A percentile compares a stretch with the other conserved stretches of the same genome.
These are phyloP conservation scores for Serendipita sp. DNA, from an alignment of 768 basidiomycete species.

Conservation along the genomic window DNA sequence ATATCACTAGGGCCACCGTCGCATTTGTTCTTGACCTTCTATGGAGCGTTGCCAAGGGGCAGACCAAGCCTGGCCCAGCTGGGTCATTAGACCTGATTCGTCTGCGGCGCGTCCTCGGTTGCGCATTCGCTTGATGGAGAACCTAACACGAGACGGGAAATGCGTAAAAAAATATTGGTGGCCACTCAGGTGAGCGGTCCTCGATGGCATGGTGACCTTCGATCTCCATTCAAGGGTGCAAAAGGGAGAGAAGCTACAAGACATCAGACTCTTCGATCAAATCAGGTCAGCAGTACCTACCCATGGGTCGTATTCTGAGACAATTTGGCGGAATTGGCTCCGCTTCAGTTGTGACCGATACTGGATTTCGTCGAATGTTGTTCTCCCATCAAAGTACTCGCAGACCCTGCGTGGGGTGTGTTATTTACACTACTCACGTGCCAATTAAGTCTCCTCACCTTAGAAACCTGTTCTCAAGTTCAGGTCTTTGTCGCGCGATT, in stretches of 20 bases:
- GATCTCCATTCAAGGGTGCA: background rate
- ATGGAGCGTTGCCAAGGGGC: too few relatives aligned
- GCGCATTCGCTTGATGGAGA: too few relatives aligned
- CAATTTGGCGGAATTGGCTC: background rate
- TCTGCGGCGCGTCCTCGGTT: too few relatives aligned
- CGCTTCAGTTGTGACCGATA: background rate
- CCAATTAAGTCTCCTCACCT: background rate
- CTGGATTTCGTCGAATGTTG: conserved; percentile 1
- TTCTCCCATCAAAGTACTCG: conserved; percentile 1
- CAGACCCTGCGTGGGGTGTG: background rate
- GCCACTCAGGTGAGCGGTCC: too few relatives aligned
- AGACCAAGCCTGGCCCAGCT: too few relatives aligned
- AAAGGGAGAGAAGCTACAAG: background rate
- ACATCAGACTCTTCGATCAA: background rate
- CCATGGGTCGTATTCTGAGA: background rate
- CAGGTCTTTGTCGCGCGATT: conserved; percentile 1
- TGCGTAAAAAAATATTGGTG: too few relatives aligned
- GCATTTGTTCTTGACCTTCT: too few relatives aligned
- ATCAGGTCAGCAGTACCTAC: background rate
- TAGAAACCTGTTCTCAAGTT: background rate
- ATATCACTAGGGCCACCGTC: too few relatives aligned
- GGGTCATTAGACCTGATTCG: too few relatives aligned
- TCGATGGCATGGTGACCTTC: background rate
- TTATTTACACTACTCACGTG: background rate
- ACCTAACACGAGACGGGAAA: too few relatives aligned